phyloP scores from a whole-genome alignment of 2,329 filamentous ascomycete genomes.

The Intubia oerlemansii region DNA sequence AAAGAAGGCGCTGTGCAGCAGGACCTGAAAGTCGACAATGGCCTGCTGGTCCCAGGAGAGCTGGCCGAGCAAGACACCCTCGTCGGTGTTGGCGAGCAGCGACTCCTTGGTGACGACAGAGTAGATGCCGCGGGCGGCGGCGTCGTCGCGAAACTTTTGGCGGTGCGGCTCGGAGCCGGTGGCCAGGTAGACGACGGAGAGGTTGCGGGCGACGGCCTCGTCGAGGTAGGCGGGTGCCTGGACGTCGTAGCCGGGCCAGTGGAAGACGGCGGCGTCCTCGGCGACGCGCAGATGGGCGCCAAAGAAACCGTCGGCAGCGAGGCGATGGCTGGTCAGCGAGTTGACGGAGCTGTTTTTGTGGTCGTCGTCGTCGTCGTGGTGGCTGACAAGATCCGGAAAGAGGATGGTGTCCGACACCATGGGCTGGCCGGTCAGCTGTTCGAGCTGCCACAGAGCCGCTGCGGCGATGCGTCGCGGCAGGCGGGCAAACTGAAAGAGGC shows the following conservation, averaged over 20 bases:
- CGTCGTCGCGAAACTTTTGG: constrained; percentile 11
- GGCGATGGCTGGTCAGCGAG: constrained; percentile 1
- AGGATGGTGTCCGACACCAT: constrained; percentile 3
- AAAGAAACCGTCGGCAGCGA: constrained; percentile 11
- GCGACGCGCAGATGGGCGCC: constrained; percentile 18
- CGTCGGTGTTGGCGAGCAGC: constrained; percentile 13
- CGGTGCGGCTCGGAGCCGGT: constrained; percentile 14
- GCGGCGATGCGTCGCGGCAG: constrained; percentile 2
- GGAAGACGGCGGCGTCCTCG: constrained; percentile 13
- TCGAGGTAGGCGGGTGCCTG: constrained; percentile 17
- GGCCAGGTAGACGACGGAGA: constrained; percentile 16
- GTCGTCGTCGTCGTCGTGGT: no score
- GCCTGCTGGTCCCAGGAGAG: constrained; percentile 13
- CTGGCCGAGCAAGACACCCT: constrained; percentile 11
- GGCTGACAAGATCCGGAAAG: constrained; percentile 2
- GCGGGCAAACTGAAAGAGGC: constrained; percentile 6
- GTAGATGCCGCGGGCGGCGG: constrained; percentile 10
- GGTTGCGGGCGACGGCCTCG: constrained; percentile 11
- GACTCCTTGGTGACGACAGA: constrained; percentile 15
- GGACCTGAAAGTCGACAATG: constrained; percentile 6
- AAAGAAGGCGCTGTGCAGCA: constrained; percentile 5
- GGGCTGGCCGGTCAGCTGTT: constrained; percentile 1
- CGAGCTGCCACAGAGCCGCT: constrained; percentile 3
- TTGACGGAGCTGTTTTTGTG: constrained; percentile 1
- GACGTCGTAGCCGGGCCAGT: constrained; percentile 15